Percentiles rank a stretch among this genome's conserved stretches.
phyloP scores from a whole-genome alignment of 768 basidiomycete species.

The Thelephora ganbajun region DNA sequence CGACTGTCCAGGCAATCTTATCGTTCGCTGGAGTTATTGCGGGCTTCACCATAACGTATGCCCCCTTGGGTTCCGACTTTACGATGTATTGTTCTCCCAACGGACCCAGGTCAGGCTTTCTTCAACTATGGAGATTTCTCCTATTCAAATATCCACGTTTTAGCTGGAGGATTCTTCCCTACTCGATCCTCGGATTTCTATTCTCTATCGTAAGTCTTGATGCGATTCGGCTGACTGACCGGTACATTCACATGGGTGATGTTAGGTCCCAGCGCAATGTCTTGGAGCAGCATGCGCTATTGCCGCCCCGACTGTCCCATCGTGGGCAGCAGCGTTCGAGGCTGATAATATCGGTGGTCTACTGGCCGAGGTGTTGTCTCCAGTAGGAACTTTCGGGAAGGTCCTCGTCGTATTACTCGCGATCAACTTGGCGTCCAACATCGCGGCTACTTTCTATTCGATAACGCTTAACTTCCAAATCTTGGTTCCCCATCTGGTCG shows the following conservation, averaged over 20 bases:
- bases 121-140: not conserved
- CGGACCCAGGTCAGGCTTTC: slow-evolving; percentile 34
- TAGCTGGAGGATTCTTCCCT: slow-evolving; percentile 49
- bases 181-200: slow-evolving; percentile 51
- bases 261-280: slow-evolving; percentile 28
- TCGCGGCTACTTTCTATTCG: slow-evolving; percentile 75
- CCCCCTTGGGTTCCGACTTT: slow-evolving; percentile 55
- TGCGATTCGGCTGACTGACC: slow-evolving; percentile 7
- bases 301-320: slow-evolving; percentile 37
- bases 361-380: slow-evolving; percentile 44
- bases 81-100: slow-evolving; percentile 51
- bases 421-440: slow-evolving; percentile 68
- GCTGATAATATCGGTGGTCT: slow-evolving; percentile 47
- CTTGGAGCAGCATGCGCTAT: slow-evolving; percentile 58
- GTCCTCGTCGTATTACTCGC: slow-evolving; percentile 60
- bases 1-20: slow-evolving; percentile 39
- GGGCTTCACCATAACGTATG: slow-evolving; percentile 58
- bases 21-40: slow-evolving; percentile 58
- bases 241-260: slow-evolving; percentile 1
- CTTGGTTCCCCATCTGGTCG: slow-evolving; percentile 40
- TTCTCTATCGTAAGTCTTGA: slow-evolving; percentile 39
- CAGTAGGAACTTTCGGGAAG: slow-evolving; percentile 52
- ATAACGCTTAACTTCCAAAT: slow-evolving; percentile 63
- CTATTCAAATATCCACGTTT: not conserved
- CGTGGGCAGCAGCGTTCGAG: slow-evolving; percentile 42